A percentile compares a stretch with the other conserved stretches of the same genome.
phyloP scores from a whole-genome alignment of 2,329 filamentous ascomycete genomes.

The Fusarium xylarioides region DNA sequence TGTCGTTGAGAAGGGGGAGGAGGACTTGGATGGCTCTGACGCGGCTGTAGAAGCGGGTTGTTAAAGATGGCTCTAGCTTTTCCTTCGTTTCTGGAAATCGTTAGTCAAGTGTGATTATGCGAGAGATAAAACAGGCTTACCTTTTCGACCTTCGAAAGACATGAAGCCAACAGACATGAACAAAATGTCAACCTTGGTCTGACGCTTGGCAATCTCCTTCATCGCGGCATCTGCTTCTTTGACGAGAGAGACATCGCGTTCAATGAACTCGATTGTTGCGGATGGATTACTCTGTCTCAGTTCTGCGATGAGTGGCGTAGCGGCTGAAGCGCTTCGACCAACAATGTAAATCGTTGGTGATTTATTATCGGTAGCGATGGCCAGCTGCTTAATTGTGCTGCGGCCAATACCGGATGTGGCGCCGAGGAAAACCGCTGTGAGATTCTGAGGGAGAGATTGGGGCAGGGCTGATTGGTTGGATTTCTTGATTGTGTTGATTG shows the following conservation, averaged over 20 bases:
- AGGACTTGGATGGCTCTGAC: constrained; percentile 65
- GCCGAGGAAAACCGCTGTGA: constrained; percentile 28
- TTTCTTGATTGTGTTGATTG: constrained; percentile 12
- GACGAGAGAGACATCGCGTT: constrained; percentile 59
- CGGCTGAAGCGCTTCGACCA: constrained; percentile 52
- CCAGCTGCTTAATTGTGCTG: constrained; percentile 18
- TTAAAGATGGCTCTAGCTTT: constrained; percentile 61
- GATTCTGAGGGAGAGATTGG: not conserved
- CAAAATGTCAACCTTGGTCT: constrained; percentile 56
- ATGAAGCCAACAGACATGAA: constrained; percentile 53
- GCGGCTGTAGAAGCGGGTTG: constrained; percentile 66
- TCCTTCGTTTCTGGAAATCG: constrained; percentile 60
- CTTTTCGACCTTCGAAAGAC: constrained; percentile 35
- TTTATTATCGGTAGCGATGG: constrained; percentile 2
- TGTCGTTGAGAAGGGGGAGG: constrained; percentile 59
- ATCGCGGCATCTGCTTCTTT: constrained; percentile 58
- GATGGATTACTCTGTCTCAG: constrained; percentile 53
- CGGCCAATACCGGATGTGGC: constrained; percentile 33
- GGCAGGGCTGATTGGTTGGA: constrained; percentile 13
- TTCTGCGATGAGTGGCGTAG: constrained; percentile 51
- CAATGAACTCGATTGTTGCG: constrained; percentile 57
- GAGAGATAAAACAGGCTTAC: not conserved
- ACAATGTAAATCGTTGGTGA: constrained; percentile 52
- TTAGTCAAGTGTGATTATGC: too few species aligned
- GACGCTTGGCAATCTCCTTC: constrained; percentile 52